Evolutionary conservation across 2,329 filamentous ascomycete species (phyloP), one percentile per base, ranked within the genome.

Genomic region (Colletotrichum abscissum): DNA sequence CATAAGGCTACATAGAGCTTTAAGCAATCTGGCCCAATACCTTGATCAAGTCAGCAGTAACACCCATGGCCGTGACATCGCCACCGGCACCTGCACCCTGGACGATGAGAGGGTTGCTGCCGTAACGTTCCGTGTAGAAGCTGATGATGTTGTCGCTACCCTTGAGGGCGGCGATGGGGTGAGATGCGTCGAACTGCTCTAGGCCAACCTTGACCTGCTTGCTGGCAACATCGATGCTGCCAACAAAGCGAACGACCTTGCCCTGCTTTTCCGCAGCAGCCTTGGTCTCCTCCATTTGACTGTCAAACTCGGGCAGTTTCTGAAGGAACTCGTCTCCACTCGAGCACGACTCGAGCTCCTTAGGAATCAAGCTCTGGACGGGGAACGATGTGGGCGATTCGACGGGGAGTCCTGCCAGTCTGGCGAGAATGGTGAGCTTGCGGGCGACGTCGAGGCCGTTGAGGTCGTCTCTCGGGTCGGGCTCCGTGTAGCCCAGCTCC

Each of bases 91-190:
- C 97, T 46, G 95, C 95, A 73, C 97, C 97, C 86, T 98, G 96
- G 75, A 99, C 91, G 80, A 98, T 98, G 75, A 99, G 87, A 56
- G 97, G 95, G 84, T 96, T 97, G 81, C 88, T 89, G 72, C 95
- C 95, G 81, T 99, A 99, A 79, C 97, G 90, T 88, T 97, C 93
- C 6, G 97, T 99, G 85, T 98, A 97, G 88, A 99, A 98, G 87
- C 93, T 97, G 81, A 99, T 98, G 82, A 99, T 97, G 87, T 99
- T 99, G 82, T 98, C 97, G 83, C 95, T 98, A 46, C 97, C 97
- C 89, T 98, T 97, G 71, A 99, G 88, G 60, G 94, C 93, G 16
- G 97, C 97, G 84, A 99, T 98, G 14, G 97, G 94, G 80, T 97
- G 95, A 74, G 93, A 94, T 78, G 91, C 91, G 77, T 97, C 95